Conservation (phyloP, 305 asterid species). For the Caryopteris hybrid region DNA sequence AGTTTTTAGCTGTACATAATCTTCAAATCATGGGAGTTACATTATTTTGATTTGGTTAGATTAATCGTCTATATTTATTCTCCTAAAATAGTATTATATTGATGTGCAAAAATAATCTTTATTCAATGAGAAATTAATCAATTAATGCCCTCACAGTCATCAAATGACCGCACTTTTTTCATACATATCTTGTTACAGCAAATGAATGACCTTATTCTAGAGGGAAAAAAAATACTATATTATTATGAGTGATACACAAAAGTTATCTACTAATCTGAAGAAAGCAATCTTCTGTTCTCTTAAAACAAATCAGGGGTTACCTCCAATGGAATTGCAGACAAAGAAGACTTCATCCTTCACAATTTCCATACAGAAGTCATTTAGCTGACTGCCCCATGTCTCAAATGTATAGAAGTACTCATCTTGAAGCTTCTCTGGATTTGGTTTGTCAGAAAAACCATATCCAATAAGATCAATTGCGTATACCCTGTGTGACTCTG, state of each 20-base stretch:
- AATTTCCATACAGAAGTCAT: slow-evolving; percentile 74
- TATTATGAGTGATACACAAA: no score
- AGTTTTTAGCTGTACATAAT: neutral
- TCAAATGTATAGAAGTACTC: slow-evolving; percentile 74
- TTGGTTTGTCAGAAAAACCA: slow-evolving; percentile 98
- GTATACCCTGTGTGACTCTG: slow-evolving; percentile 70
- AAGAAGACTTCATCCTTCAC: slow-evolving; percentile 70
- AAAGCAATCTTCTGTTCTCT: neutral
- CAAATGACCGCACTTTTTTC: neutral
- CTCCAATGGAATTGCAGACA: slow-evolving; percentile 96
- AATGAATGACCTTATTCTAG: no score
- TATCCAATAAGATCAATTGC: slow-evolving; percentile 93
- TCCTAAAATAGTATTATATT: neutral
- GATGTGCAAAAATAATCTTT: no score
- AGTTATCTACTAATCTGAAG: neutral
- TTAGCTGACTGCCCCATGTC: slow-evolving; percentile 92
- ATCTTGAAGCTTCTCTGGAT: slow-evolving; percentile 52
- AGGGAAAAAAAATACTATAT: no score
- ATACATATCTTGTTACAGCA: no score
- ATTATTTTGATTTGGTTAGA: neutral
- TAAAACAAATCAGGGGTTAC: slow-evolving; percentile 35
- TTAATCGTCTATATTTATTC: neutral
- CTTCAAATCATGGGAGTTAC: neutral
- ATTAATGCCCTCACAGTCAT: neutral
- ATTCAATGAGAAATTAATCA: no score